phyloP scores from a whole-genome alignment of 2,329 filamentous ascomycete genomes.

The Colletotrichum sp. region DNA sequence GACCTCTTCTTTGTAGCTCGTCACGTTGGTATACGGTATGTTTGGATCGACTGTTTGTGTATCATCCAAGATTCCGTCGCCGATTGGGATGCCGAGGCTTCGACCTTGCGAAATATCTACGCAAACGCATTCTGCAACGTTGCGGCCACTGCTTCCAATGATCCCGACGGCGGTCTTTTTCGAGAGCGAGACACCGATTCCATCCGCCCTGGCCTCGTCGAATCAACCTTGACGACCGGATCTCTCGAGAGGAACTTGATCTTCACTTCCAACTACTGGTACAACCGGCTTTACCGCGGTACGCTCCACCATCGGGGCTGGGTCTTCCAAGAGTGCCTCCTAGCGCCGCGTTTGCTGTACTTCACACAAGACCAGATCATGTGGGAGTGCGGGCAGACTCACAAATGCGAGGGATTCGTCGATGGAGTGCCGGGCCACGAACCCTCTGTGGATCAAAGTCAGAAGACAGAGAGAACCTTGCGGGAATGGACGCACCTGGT shows the following conservation, averaged over 20 bases:
- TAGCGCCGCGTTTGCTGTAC: neutral
- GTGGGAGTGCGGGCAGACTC: neutral
- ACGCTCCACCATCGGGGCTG: neutral
- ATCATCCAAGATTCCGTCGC: constrained; percentile 22
- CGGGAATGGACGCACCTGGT: too few relatives aligned
- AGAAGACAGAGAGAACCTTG: too few relatives aligned
- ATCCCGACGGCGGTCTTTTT: constrained; percentile 7
- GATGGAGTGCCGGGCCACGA: too few relatives aligned
- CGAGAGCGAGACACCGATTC: neutral
- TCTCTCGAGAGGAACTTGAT: neutral
- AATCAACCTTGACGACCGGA: neutral
- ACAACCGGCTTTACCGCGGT: too few relatives aligned
- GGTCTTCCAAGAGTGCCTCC: neutral
- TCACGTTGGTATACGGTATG: constrained; percentile 20
- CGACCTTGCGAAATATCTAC: constrained; percentile 20
- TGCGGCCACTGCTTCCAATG: constrained; percentile 7
- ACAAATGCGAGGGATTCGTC: neutral
- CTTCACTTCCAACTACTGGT: neutral
- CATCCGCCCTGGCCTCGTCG: neutral
- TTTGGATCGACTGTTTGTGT: constrained; percentile 24
- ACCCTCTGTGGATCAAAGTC: too few relatives aligned
- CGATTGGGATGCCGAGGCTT: constrained; percentile 23
- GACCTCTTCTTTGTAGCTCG: constrained; percentile 17
- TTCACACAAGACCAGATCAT: neutral
- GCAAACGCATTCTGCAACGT: constrained; percentile 12